Percentiles rank a stretch among this genome's conserved stretches.
These are phyloP conservation scores for Hemisphaericaspora subhashii DNA, from an alignment of 1,139 yeast species.

Conservation along the genomic window DNA sequence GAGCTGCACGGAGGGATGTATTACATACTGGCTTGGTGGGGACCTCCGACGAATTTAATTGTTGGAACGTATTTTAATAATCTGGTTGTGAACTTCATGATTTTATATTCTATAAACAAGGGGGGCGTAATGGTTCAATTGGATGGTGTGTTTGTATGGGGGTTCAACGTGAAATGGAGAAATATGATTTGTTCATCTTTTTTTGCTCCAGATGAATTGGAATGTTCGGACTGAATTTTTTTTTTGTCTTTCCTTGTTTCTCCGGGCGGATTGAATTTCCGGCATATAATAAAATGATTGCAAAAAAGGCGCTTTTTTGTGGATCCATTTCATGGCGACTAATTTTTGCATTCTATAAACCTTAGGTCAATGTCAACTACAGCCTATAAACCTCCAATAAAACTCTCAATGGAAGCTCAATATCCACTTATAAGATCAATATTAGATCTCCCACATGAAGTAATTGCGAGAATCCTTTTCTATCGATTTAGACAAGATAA, in stretches of 20 bases:
- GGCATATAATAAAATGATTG: neutral
- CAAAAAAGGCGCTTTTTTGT: too few relatives aligned
- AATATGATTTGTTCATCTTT: neutral
- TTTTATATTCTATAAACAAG: too few relatives aligned
- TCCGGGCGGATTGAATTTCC: too few relatives aligned
- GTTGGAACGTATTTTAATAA: conserved; percentile 50
- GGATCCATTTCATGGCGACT: too few relatives aligned
- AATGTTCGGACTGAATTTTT: too few relatives aligned
- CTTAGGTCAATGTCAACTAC: neutral
- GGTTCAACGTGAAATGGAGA: neutral
- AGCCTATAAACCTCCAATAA: neutral
- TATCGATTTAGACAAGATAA: conserved; percentile 9
- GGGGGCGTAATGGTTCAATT: conserved; percentile 1
- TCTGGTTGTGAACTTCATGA: conserved; percentile 19
- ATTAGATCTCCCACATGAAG: conserved; percentile 16
- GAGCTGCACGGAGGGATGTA: too few relatives aligned
- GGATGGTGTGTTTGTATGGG: neutral
- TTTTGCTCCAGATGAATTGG: too few relatives aligned
- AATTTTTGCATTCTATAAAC: too few relatives aligned
- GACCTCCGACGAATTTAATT: conserved; percentile 64
- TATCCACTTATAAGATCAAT: conserved; percentile 1
- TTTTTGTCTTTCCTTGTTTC: too few relatives aligned
- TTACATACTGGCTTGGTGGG: conserved; percentile 40
- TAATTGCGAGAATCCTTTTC: conserved; percentile 18
- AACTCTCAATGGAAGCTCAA: neutral